Evolutionary conservation across 345 rosid species (phyloP), one percentile per base, ranked within the genome.

Genomic region (Barbarea vulgaris): DNA sequence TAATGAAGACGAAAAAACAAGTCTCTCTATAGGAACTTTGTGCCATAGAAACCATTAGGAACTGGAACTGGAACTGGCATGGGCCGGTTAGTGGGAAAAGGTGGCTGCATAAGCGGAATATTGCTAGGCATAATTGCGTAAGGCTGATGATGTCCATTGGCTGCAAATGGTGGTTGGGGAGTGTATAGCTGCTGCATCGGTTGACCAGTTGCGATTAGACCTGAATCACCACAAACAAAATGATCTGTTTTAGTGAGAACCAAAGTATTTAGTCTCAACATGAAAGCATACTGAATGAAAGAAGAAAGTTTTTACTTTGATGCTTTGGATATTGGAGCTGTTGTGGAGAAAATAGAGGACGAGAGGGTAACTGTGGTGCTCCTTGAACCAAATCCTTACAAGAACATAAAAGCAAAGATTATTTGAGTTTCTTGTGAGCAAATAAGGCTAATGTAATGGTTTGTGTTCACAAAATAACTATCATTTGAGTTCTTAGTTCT

Each of bases 301-400:
- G 14, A 59, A 18, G 41, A 34, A 27, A 7, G 17, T 12, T 44
- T 4, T 41, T 81, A 86, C 90, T 82, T 76, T 79, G 90, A 65
- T 84, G 88, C 66, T 87, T 87, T 2, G 84, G 82, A 70, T 77
- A 83, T 53, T 82, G 95, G 55, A 84, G 74, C 69, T 87, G 94
- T 77, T 82, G 86, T 0, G 84, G 78, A 47, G 83, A 24, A 47
- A 82, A 74, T 36, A 84, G 72, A 78, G 98, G 90, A 66, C 83
- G 84, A 9, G 82, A 64, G 30, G 91, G 77, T 53, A 79, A 65
- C 13, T 80, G 85, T 24, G 89, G 77, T 31, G 77, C 73, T 57
- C 82, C 81, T 62, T 81, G 92, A 77, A 80, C 82, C 81, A 85
- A 59, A 74, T 88, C 93, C 94, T 88, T 19, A 24, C 0, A 51